A percentile compares a stretch with the other conserved stretches of the same genome.
These are phyloP conservation scores for Umbilicus rupestris DNA, from an alignment of 164 flowering plant species.

Conservation along the genomic window DNA sequence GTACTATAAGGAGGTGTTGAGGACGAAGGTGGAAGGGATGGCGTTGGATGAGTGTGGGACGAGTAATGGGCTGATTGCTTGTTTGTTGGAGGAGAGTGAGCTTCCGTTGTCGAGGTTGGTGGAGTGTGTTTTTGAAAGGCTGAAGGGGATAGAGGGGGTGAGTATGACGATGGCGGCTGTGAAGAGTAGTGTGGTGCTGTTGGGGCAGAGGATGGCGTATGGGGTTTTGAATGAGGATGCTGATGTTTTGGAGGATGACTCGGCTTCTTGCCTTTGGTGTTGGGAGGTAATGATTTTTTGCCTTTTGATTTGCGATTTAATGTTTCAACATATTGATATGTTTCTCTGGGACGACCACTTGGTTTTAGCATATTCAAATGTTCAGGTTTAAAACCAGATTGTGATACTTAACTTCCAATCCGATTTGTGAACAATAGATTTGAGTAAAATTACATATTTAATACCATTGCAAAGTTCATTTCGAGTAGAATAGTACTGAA, in stretches of 20 bases:
- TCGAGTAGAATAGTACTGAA: too few relatives aligned
- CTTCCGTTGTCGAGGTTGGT: constrained; percentile 53
- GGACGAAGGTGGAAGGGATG: constrained; percentile 6
- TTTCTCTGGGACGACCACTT: neutral
- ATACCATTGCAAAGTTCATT: too few relatives aligned
- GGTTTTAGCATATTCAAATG: neutral
- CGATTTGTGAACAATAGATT: too few relatives aligned
- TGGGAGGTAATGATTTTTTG: constrained; percentile 73
- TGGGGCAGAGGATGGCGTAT: constrained; percentile 65
- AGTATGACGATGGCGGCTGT: constrained; percentile 41
- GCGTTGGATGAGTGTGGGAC: constrained; percentile 10
- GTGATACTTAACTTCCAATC: too few relatives aligned
- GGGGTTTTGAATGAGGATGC: constrained; percentile 64
- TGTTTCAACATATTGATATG: neutral
- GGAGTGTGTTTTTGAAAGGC: constrained; percentile 39
- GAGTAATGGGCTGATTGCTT: constrained; percentile 33
- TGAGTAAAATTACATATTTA: too few relatives aligned
- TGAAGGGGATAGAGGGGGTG: constrained; percentile 28
- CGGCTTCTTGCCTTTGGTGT: constrained; percentile 67
- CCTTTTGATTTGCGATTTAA: too few relatives aligned
- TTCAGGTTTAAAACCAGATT: too few relatives aligned
- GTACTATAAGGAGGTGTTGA: constrained; percentile 29
- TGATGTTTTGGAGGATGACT: constrained; percentile 75
- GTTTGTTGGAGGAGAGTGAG: constrained; percentile 65
- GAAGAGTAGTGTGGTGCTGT: constrained; percentile 39